Evolutionary conservation across 768 basidiomycete genomes (phyloP).

Genomic region (Ramaria rubella): DNA sequence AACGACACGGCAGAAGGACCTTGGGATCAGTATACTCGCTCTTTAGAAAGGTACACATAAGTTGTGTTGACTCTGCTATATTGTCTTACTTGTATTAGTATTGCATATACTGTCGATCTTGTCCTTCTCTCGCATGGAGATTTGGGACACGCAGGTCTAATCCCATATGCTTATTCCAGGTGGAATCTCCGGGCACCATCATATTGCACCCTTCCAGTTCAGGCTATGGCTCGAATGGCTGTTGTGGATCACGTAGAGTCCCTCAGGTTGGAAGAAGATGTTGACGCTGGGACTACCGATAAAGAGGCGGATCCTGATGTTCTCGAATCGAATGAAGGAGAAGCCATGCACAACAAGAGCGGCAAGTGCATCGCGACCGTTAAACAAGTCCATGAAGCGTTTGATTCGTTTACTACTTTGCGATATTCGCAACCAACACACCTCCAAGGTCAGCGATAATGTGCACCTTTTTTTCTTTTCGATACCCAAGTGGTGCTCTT

Average conservation of each 20-base stretch:
- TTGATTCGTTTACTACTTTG: conserved; percentile 85
- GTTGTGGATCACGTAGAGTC: conserved; percentile 84
- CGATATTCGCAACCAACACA: conserved; percentile 95
- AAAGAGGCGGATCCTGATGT: conserved; percentile 17
- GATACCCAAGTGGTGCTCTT: not conserved
- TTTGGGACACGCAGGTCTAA: conserved; percentile 82
- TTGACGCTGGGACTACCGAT: conserved; percentile 34
- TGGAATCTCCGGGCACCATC: conserved; percentile 88
- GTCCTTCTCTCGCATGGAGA: conserved; percentile 94
- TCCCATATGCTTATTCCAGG: conserved; percentile 82
- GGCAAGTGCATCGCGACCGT: conserved; percentile 68
- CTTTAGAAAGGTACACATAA: conserved; percentile 58
- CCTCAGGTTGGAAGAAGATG: conserved; percentile 66
- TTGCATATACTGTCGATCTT: conserved; percentile 77
- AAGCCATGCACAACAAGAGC: conserved; percentile 26
- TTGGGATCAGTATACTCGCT: conserved; percentile 62
- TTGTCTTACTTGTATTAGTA: conserved; percentile 34
- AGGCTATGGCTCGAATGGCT: conserved; percentile 91
- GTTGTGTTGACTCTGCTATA: not conserved
- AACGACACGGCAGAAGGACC: conserved; percentile 29
- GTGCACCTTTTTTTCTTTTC: not conserved
- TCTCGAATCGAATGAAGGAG: conserved; percentile 23
- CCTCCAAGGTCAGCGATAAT: conserved; percentile 68
- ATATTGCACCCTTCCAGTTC: conserved; percentile 91
- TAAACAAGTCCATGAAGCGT: conserved; percentile 87